Evolutionary conservation across 2,329 filamentous ascomycete species (phyloP).

Genomic region (Ascochyta fabae): DNA sequence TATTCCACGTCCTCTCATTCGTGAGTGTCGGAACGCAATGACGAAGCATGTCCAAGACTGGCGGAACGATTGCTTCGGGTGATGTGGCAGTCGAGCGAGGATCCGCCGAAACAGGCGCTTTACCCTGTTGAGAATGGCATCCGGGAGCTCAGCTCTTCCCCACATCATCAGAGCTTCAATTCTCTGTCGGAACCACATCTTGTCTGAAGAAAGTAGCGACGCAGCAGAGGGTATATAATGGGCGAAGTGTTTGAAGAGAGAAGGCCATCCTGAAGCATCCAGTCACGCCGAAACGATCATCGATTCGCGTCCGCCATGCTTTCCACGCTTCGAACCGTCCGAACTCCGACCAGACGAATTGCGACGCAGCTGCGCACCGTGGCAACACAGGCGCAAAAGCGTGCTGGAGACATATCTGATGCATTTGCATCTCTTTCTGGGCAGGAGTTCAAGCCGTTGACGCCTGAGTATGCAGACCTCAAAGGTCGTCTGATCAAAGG

Average conservation of each 20-base stretch:
- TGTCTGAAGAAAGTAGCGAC: conserved; percentile 8
- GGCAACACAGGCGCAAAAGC: conserved; percentile 49
- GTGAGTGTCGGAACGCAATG: conserved; percentile 20
- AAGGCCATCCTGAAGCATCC: conserved; percentile 16
- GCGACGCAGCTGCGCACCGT: conserved; percentile 35
- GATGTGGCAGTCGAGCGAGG: conserved; percentile 10
- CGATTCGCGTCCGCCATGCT: conserved; percentile 33
- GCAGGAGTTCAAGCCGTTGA: conserved; percentile 53
- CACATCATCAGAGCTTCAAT: conserved; percentile 18
- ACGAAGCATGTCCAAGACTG: conserved; percentile 19
- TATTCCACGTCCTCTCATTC: conserved; percentile 23
- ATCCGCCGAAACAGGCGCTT: conserved; percentile 17
- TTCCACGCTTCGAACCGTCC: conserved; percentile 36
- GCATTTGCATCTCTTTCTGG: conserved; percentile 59
- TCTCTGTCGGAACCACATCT: conserved; percentile 27
- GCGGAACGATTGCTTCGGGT: conserved; percentile 27
- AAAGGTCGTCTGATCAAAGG: conserved; percentile 55
- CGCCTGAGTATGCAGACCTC: conserved; percentile 54
- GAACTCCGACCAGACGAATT: conserved; percentile 28
- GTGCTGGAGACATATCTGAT: conserved; percentile 58
- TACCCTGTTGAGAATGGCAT: conserved; percentile 27
- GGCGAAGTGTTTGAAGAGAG: conserved; percentile 16
- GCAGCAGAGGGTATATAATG: conserved; percentile 29
- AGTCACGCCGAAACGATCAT: conserved; percentile 2
- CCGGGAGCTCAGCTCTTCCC: conserved; percentile 25